Evolutionary conservation across 2,329 filamentous ascomycete species (phyloP).

Genomic region (Rutstroemia sp.): DNA sequence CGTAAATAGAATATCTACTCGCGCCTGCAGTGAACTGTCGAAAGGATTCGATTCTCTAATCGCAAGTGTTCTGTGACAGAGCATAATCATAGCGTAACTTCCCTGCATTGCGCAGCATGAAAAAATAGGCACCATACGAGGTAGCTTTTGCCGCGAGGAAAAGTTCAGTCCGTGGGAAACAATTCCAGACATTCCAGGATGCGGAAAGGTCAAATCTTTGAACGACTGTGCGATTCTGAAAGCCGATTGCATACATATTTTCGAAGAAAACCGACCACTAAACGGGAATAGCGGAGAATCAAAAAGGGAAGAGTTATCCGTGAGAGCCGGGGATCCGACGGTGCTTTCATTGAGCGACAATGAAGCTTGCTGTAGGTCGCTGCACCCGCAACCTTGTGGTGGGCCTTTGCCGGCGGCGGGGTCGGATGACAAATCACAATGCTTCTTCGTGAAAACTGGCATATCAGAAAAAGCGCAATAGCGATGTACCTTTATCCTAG

Average conservation of each 20-base stretch:
- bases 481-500: conserved; percentile 44
- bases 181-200: conserved; percentile 2
- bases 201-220: conserved; percentile 38
- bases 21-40: neutral
- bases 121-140: conserved; percentile 29
- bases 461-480: conserved; percentile 45
- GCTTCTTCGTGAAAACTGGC: conserved; percentile 41
- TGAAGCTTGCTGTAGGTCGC: neutral
- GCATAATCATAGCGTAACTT: conserved; percentile 31
- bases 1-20: conserved; percentile 13
- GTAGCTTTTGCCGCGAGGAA: conserved; percentile 3
- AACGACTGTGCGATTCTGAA: conserved; percentile 41
- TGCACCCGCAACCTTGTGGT: conserved; percentile 4
- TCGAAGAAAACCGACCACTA: conserved; percentile 39
- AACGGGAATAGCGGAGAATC: conserved; percentile 34
- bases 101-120: conserved; percentile 32
- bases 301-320: neutral
- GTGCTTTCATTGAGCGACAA: neutral
- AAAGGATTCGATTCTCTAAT: conserved; percentile 8
- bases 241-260: conserved; percentile 42
- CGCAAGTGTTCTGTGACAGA: conserved; percentile 20
- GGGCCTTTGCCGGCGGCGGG: neutral
- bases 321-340: neutral
- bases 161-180: too few species aligned
- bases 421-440: conserved; percentile 38